Base-by-base conservation (phyloP, 352 stramenopile genomes). In the Pythium scleroteichum region DNA sequence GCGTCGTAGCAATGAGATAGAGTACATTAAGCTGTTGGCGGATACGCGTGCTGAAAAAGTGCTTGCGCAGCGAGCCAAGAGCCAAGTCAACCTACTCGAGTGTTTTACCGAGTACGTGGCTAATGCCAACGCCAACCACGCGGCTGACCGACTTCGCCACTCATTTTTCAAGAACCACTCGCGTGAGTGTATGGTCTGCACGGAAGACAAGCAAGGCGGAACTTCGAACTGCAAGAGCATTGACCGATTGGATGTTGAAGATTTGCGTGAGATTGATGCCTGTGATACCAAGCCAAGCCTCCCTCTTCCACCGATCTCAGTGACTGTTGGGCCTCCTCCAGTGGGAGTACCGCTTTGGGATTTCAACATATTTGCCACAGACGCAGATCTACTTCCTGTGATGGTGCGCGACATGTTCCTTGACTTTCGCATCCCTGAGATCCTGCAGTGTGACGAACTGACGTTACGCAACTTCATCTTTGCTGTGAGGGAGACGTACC, bases 11-110 rank as follows among this genome's bases (percentile, higher is more conserved):
- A 94, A 91, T 32, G 90, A 97, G 55, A 94, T 95, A 33, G 77
- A 92, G 47, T 93, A 96, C 66, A 90, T 97, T 44, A 95, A 93
- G 69, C 70, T 96, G 22, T 66, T 97, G 27, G 81, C 82, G 1
- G 88, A 94, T 39, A 94, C 85, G 2, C 71, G 78, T 39, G 73
- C 82, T 1, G 85, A 92, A 39, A 85, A 90, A 47, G 75, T 92
- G 23, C 51, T 90, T 45, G 82, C 79, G 2, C 79, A 91, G 62
- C 71, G 79, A 24, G 82, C 82, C 39, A 83, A 79, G 38, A 88
- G 78, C 27, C 81, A 92, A 59, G 84, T 92, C 24, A 90, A 93
- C 50, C 59, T 92, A 39, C 59, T 93, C 23, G 78, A 95, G 45
- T 82, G 70, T 20, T 93, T 90, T 44, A 93, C 85, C 16, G 88